Conservation (phyloP, 371 early-diverging fungal genomes). For the Mortierella sp. region DNA sequence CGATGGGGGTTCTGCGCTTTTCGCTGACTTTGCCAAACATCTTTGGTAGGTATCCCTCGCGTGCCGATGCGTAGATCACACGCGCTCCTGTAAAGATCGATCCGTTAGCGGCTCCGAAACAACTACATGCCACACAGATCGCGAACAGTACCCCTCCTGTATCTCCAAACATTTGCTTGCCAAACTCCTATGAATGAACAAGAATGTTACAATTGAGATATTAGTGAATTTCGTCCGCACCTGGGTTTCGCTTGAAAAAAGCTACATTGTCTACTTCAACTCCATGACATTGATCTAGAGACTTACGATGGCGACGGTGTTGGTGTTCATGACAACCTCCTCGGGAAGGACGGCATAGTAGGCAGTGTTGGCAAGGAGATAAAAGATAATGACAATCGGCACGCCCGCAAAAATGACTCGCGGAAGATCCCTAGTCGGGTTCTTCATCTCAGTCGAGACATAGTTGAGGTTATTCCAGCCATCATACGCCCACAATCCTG, state of each 20-base stretch:
- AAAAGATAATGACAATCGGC: slow-evolving; percentile 83
- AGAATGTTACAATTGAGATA: not conserved
- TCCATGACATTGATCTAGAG: not conserved
- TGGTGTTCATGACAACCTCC: slow-evolving; percentile 75
- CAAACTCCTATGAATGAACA: slow-evolving; percentile 69
- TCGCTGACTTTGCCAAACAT: slow-evolving; percentile 76
- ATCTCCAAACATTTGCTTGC: slow-evolving; percentile 80
- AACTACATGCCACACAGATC: slow-evolving; percentile 80
- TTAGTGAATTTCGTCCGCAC: not conserved
- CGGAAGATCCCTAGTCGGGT: slow-evolving; percentile 88
- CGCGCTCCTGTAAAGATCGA: slow-evolving; percentile 82
- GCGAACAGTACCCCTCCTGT: slow-evolving; percentile 81
- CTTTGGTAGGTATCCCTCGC: slow-evolving; percentile 79
- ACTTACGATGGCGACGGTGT: slow-evolving; percentile 74
- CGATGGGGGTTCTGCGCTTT: slow-evolving; percentile 76
- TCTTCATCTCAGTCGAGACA: slow-evolving; percentile 91
- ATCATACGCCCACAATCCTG: slow-evolving; percentile 94
- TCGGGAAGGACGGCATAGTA: slow-evolving; percentile 88
- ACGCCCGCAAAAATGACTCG: slow-evolving; percentile 77
- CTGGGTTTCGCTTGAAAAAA: too few species aligned
- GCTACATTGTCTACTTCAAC: too few species aligned
- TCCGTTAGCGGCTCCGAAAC: slow-evolving; percentile 87
- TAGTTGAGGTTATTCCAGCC: slow-evolving; percentile 94
- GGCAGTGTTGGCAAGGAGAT: slow-evolving; percentile 89
- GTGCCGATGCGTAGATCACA: slow-evolving; percentile 79